Conservation (phyloP, 129 eudicot genomes). For the Erigeron canadensis region DNA sequence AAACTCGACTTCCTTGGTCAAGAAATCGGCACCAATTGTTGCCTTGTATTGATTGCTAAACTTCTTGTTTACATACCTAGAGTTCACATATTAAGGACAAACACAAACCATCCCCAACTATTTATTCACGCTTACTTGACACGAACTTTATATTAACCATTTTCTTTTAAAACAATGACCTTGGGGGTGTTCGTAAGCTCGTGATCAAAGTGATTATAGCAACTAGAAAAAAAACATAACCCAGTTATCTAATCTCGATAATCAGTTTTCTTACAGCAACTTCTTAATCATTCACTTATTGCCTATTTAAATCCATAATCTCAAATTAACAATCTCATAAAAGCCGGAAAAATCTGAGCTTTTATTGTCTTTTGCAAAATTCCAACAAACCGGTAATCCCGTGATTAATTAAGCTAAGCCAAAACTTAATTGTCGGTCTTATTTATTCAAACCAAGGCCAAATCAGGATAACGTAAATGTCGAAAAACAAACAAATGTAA, state of each 20-base stretch:
- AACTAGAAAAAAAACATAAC: neutral
- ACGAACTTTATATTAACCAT: neutral
- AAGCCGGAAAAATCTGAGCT: too few species aligned
- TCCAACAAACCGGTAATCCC: too few species aligned
- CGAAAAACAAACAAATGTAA: neutral
- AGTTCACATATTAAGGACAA: conserved; percentile 40
- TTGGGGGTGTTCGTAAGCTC: neutral
- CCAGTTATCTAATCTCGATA: neutral
- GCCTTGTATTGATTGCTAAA: conserved; percentile 99
- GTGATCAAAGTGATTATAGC: neutral
- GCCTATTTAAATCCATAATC: too few species aligned
- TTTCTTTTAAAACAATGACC: neutral
- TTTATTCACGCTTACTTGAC: neutral
- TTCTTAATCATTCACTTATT: too few species aligned
- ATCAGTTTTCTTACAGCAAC: neutral
- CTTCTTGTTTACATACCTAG: conserved; percentile 93
- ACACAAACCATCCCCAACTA: conserved; percentile 23
- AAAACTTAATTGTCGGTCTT: too few species aligned
- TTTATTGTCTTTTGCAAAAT: too few species aligned
- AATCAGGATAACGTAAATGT: neutral
- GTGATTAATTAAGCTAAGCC: too few species aligned
- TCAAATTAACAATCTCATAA: too few species aligned
- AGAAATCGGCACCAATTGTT: conserved; percentile 96
- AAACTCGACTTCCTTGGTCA: conserved; percentile 96
- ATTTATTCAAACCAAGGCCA: too few species aligned